phyloP scores from a whole-genome alignment of 2,329 filamentous ascomycete species.

The Scedosporium dehoogii region DNA sequence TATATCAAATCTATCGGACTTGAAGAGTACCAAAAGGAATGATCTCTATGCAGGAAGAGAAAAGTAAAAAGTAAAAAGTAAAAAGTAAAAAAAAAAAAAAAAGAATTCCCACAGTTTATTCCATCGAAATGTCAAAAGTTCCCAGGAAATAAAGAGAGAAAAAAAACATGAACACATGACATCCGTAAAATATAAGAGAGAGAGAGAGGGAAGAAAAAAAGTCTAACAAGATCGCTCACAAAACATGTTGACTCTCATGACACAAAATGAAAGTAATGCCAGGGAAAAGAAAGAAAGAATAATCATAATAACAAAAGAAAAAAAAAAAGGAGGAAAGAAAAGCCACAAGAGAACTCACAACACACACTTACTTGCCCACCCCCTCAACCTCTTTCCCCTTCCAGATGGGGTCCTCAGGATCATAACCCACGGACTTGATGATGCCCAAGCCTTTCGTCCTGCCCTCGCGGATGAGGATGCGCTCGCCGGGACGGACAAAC shows the following conservation, averaged over 20 bases:
- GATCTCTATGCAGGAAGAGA: too few species aligned
- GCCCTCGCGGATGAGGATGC: conserved; percentile 87
- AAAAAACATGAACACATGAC: background rate
- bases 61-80: too few species aligned
- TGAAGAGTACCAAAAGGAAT: background rate
- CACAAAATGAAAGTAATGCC: background rate
- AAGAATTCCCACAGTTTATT: background rate
- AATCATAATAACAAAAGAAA: background rate
- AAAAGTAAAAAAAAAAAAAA: too few species aligned
- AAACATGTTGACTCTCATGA: background rate
- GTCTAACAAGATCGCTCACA: background rate
- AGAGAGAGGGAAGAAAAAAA: too few species aligned
- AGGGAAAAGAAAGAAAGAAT: background rate
- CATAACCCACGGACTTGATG: conserved; percentile 84
- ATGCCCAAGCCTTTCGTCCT: conserved; percentile 93
- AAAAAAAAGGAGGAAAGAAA: background rate
- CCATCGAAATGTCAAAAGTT: background rate
- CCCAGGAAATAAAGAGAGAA: background rate
- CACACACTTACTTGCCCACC: background rate
- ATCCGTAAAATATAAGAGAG: background rate
- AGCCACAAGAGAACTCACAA: background rate
- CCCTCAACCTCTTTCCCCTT: background rate
- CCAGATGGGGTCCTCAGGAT: conserved; percentile 31
- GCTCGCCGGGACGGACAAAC: conserved; percentile 79
- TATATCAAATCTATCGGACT: too few species aligned